phyloP scores from a whole-genome alignment of 2,329 filamentous ascomycete species.

The Zelopaecilomyces penicillatus region DNA sequence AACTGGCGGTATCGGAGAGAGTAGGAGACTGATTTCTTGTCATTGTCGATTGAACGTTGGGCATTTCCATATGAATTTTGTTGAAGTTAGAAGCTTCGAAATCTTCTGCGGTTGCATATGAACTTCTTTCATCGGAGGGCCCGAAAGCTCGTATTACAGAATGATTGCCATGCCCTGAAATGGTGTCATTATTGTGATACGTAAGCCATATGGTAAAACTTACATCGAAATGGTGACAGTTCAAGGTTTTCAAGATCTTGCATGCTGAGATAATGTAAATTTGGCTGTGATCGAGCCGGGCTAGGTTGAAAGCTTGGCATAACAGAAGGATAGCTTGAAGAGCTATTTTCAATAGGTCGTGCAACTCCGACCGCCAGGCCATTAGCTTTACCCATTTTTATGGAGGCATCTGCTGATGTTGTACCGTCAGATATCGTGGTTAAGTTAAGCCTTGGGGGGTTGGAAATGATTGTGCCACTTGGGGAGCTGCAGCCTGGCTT shows the following conservation, averaged over 20 bases:
- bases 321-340: constrained; percentile 26
- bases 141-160: constrained; percentile 11
- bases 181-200: neutral
- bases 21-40: constrained; percentile 1
- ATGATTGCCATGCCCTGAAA: constrained; percentile 16
- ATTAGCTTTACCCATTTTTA: too few relatives aligned
- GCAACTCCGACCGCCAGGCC: neutral
- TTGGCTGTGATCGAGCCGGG: constrained; percentile 17
- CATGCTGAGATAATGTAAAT: constrained; percentile 20
- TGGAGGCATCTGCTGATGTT: too few relatives aligned
- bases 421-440: too few relatives aligned
- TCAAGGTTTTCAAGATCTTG: constrained; percentile 27
- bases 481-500: too few relatives aligned
- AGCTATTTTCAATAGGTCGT: constrained; percentile 12
- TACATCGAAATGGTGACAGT: constrained; percentile 27
- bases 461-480: too few relatives aligned
- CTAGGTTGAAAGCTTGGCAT: constrained; percentile 26
- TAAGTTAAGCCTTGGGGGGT: too few relatives aligned
- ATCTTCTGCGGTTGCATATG: constrained; percentile 18
- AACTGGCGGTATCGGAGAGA: constrained; percentile 29
- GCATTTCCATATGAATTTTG: neutral
- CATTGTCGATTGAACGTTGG: too few relatives aligned
- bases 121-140: constrained; percentile 16
- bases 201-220: constrained; percentile 6
- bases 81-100: neutral